Base-by-base conservation (phyloP, 495 filamentous ascomycete species). In the Lepraria neglecta region DNA sequence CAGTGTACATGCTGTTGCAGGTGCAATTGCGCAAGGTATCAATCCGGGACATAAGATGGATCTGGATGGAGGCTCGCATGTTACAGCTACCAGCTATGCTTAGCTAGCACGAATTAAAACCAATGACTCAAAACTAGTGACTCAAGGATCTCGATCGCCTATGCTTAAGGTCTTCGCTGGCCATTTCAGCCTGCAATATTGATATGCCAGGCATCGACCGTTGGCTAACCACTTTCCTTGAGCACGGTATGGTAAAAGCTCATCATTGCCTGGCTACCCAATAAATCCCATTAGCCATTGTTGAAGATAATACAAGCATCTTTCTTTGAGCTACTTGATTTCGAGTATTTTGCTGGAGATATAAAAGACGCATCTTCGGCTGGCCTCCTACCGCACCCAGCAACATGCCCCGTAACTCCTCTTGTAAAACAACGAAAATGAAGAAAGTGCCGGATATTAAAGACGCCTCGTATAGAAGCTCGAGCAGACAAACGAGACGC, bases 41-140 rank as follows among this genome's bases (percentile, higher is more conserved):
- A 44, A 3, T n/a, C 6, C 7, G 35, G 17, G 30, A n/a, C n/a
- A 14, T 38, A 35, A 19, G n/a, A 14, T n/a, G 6, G 14, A 21
- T 38, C 51, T 21, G 30, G 21, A 5, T 54, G 31, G 51, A 54
- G 17, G 17, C 5, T 24, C 31, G 31, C 50, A 38, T 7, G 0
- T 15, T 19, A 19, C 35, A 21, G 10, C 19, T 17, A 40, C 35
- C 24, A 31, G 24, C 12, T 31, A 19, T 50, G 58, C 35, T 24
- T 60, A 52, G 58, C 46, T 43, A 42, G 35, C 46, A 30, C 58
- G 6, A 44, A 30, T n/a, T 3, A 38, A 43, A 44, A 9, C 24
- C 10, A 30, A 30, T 43, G 0, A 15, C 3, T n/a, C 19, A 27
- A 33, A n/a, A 59, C 6, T 28, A 40, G 12, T 24, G 24, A 21